Base-by-base conservation (phyloP, 306 rosid genomes). In the Cicer judaicum region DNA sequence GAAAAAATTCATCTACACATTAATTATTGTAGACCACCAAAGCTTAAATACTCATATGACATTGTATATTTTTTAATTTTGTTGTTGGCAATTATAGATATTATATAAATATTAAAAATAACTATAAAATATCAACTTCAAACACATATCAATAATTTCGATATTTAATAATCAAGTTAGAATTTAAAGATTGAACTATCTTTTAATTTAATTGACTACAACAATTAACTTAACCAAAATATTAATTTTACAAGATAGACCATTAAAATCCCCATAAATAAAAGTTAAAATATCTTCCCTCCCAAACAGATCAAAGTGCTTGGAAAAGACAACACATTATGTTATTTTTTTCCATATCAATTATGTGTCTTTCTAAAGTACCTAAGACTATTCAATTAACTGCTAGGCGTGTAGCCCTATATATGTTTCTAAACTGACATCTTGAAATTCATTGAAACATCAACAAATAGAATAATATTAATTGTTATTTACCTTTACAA, bases 251-350 rank as follows among this genome's bases (percentile, higher is more conserved):
- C 3, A 24, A 2, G 4, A 2, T 24, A 24, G 4, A 24, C 4
- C 34, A 24, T 24, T 2, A 0, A 2, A 24, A 24, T 3, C 4
- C 34, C 34, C 34, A 2, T 63, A 40, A 4, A 7, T 2, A 63
- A 14, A 61, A 13, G 14, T 65, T 65, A 10, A 65, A 65, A 65
- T 66, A 66, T 66, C 10, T 66, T 66, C 71, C 70, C 71, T 43
- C 55, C 46, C 71, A 19, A 43, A 66, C 40, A 44, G 44, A 24
- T 3, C 4, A 24, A 66, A 66, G 41, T 5, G 6, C 55, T 44
- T 44, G 55, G 41, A 66, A 18, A 18, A 66, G 55, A 43, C 6
- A 18, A 43, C 9, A 40, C 69, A 43, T 65, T 11, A 43, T 42
- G 10, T 12, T 24, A 24, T 24, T 24, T 24, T 9, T 65, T 43